Conservation (phyloP, 208 protist species). For the Trypanosoma caninum region DNA sequence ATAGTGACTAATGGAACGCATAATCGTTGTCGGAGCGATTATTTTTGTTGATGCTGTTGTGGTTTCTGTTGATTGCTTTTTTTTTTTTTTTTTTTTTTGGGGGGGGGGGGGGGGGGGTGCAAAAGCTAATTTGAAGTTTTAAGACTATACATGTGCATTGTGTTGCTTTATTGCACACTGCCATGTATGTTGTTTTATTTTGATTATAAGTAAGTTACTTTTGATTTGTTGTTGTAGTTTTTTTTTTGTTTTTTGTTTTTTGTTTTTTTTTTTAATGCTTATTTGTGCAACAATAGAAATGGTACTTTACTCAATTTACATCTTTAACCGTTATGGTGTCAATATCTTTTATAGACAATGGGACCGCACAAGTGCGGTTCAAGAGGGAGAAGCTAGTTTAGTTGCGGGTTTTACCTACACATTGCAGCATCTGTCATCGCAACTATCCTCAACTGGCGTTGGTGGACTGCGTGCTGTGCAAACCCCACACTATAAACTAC, state of each 20-base stretch:
- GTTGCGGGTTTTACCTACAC: slow-evolving; percentile 88
- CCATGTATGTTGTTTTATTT: not conserved
- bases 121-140: too few relatives aligned
- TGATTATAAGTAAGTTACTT: not conserved
- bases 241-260: slow-evolving; percentile 11
- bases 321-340: slow-evolving; percentile 88
- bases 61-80: slow-evolving; percentile 10
- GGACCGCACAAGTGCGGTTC: slow-evolving; percentile 60
- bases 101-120: too few relatives aligned
- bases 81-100: slow-evolving; percentile 7
- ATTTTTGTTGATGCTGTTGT: not conserved
- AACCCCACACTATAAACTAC: slow-evolving; percentile 85
- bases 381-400: slow-evolving; percentile 76
- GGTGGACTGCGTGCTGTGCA: slow-evolving; percentile 65
- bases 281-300: slow-evolving; percentile 26
- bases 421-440: slow-evolving; percentile 80
- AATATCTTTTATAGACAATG: slow-evolving; percentile 84
- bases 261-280: slow-evolving; percentile 4
- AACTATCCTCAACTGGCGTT: slow-evolving; percentile 49
- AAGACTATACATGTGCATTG: too few relatives aligned
- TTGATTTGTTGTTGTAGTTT: not conserved
- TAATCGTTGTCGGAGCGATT: not conserved
- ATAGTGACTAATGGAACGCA: not conserved
- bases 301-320: slow-evolving; percentile 82
- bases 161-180: not conserved